These are phyloP conservation scores for Rhodotorula sp. DNA, from an alignment of 1,284 basidiomycete species.

Conservation along the genomic window DNA sequence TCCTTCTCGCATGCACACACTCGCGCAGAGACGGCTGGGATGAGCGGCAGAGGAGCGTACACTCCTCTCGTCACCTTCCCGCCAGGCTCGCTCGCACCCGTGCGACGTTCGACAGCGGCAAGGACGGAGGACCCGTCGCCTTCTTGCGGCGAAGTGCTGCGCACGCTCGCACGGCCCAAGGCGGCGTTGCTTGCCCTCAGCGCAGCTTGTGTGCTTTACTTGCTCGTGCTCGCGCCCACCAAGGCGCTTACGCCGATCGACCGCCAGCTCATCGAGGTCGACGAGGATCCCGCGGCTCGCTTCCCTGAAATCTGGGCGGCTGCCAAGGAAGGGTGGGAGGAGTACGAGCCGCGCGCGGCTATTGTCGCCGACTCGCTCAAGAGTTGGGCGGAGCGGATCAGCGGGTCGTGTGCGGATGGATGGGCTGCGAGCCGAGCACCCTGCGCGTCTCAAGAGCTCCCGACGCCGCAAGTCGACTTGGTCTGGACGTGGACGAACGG, in stretches of 20 bases:
- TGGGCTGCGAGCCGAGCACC: background rate
- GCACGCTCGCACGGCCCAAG: too few species aligned
- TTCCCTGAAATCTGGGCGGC: slow-evolving; percentile 3
- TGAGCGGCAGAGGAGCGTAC: too few species aligned
- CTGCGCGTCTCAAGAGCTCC: slow-evolving; percentile 7
- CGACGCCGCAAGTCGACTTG: slow-evolving; percentile 2
- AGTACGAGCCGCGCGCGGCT: background rate
- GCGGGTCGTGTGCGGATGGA: slow-evolving; percentile 3
- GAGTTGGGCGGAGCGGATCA: slow-evolving; percentile 1
- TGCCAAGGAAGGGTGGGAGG: slow-evolving; percentile 1
- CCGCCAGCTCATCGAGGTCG: background rate
- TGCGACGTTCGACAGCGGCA: too few species aligned
- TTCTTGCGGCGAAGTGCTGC: too few species aligned
- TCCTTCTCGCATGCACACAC: too few species aligned
- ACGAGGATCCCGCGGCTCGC: background rate
- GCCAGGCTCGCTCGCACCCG: too few species aligned
- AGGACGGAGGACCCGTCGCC: too few species aligned
- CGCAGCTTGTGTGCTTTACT: too few species aligned
- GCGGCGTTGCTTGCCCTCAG: too few species aligned
- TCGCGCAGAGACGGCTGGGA: too few species aligned
- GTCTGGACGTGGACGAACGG: slow-evolving; percentile 30
- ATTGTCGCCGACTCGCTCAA: fast-evolving
- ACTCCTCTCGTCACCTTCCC: too few species aligned
- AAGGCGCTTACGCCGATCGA: background rate
- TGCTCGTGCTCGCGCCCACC: background rate